These are phyloP conservation scores for Noccaea bulbosa DNA, from an alignment of 345 rosid species.

Conservation along the genomic window DNA sequence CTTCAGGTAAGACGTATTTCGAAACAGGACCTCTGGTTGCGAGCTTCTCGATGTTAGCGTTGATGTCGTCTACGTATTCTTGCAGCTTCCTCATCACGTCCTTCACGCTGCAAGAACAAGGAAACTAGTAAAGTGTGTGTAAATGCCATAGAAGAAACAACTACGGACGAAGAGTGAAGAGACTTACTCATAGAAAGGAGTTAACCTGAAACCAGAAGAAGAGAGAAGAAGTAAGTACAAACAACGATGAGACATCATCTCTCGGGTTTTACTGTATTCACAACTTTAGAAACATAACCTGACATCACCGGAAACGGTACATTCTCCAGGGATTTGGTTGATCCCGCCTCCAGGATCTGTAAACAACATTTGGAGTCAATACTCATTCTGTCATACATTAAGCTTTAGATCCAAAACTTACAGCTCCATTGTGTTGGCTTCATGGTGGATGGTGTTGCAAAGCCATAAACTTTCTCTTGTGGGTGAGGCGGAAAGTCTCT, in stretches of 20 bases:
- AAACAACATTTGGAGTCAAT: conserved; percentile 28
- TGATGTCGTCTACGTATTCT: conserved; percentile 85
- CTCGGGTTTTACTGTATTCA: background rate
- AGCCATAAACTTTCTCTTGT: conserved; percentile 77
- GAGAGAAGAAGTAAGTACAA: conserved; percentile 11
- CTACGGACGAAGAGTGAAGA: conserved; percentile 1
- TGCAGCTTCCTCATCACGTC: conserved; percentile 75
- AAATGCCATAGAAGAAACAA: conserved; percentile 2
- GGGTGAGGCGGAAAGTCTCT: conserved; percentile 88
- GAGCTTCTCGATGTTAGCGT: conserved; percentile 70
- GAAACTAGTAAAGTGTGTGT: background rate
- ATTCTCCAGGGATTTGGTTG: conserved; percentile 96
- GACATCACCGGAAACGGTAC: conserved; percentile 88
- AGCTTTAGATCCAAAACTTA: conserved; percentile 46
- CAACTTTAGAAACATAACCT: conserved; percentile 52
- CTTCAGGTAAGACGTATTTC: conserved; percentile 76
- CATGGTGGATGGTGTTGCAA: conserved; percentile 98
- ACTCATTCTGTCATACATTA: conserved; percentile 16
- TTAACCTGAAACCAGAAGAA: conserved; percentile 64
- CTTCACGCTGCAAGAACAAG: conserved; percentile 52
- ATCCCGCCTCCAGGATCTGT: conserved; percentile 98
- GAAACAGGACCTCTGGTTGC: conserved; percentile 85
- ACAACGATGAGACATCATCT: conserved; percentile 5
- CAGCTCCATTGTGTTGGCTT: conserved; percentile 99
- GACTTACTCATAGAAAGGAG: conserved; percentile 95